Evolutionary conservation across 768 basidiomycete genomes (phyloP).

Genomic region (Kwoniella newhampshirensis): DNA sequence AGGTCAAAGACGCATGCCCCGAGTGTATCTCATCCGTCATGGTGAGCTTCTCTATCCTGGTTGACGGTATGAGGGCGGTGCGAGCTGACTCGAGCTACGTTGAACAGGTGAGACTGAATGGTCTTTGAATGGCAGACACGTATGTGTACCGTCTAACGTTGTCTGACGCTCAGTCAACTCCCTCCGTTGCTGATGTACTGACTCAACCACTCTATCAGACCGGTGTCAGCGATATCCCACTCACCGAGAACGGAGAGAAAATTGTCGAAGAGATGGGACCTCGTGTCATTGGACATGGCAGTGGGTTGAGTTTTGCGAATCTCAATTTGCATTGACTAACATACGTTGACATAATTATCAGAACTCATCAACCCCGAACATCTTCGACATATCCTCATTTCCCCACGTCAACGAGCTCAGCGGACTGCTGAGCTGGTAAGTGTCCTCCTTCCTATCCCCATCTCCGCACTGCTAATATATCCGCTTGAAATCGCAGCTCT

Average conservation of each 20-base stretch:
- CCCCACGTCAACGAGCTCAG: slow-evolving; percentile 82
- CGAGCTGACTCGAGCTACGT: neutral
- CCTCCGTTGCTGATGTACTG: neutral
- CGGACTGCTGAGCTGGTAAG: slow-evolving; percentile 71
- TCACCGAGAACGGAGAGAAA: slow-evolving; percentile 72
- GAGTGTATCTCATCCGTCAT: slow-evolving; percentile 77
- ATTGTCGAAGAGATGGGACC: slow-evolving; percentile 67
- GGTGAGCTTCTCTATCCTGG: slow-evolving; percentile 61
- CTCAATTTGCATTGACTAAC: no score
- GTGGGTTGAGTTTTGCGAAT: slow-evolving; percentile 57
- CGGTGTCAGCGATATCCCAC: slow-evolving; percentile 80
- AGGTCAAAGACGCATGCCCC: slow-evolving; percentile 59
- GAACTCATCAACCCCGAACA: slow-evolving; percentile 77
- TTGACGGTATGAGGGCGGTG: no score
- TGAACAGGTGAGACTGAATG: slow-evolving; percentile 80
- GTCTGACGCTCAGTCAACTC: neutral
- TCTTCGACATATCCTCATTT: slow-evolving; percentile 72
- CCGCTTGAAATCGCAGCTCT: slow-evolving; percentile 38
- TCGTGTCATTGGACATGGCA: slow-evolving; percentile 70
- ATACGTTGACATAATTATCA: slow-evolving; percentile 41
- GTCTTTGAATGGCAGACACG: slow-evolving; percentile 69
- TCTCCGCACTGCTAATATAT: slow-evolving; percentile 1
- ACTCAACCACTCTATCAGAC: slow-evolving; percentile 60
- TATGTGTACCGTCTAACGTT: slow-evolving; percentile 10
- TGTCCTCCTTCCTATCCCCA: no score